Percentiles rank a stretch among this genome's conserved stretches.
Evolutionary conservation across 768 basidiomycete species (phyloP).

Genomic region (Pleurotus sapidus): DNA sequence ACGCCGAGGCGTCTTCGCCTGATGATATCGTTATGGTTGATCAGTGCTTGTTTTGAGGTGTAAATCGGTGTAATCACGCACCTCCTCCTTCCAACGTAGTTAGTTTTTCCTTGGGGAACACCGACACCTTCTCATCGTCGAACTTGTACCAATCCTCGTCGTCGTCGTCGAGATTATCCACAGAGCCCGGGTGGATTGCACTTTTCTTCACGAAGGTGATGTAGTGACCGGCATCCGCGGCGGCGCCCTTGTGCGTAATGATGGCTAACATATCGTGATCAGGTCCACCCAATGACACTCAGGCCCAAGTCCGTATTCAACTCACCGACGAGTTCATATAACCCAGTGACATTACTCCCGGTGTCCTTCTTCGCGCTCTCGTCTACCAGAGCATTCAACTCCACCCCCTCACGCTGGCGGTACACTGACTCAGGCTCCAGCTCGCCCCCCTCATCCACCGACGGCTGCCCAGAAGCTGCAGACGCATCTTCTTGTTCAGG

Average conservation of each 20-base stretch:
- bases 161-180: slow-evolving; percentile 56
- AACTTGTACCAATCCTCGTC: slow-evolving; percentile 95
- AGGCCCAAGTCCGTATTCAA: slow-evolving; percentile 13
- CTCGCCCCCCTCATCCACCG: slow-evolving; percentile 36
- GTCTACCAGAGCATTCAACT: slow-evolving; percentile 64
- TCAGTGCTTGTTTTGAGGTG: too few species aligned
- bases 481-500: slow-evolving; percentile 3
- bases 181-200: slow-evolving; percentile 44
- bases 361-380: slow-evolving; percentile 61
- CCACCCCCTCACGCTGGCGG: slow-evolving; percentile 60
- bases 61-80: slow-evolving; percentile 8
- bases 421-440: slow-evolving; percentile 66
- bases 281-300: background rate
- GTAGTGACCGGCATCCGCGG: slow-evolving; percentile 94
- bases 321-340: slow-evolving; percentile 92
- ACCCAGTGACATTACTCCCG: slow-evolving; percentile 72
- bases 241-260: slow-evolving; percentile 95
- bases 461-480: slow-evolving; percentile 14
- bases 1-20: slow-evolving; percentile 84
- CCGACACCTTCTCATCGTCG: slow-evolving; percentile 91
- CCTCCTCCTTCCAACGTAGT: slow-evolving; percentile 86
- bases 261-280: slow-evolving; percentile 52
- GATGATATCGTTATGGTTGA: slow-evolving; percentile 9
- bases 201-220: slow-evolving; percentile 88
- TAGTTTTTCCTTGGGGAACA: slow-evolving; percentile 85